Conservation (phyloP, 257 asterid genomes). For the Fraxinus anomala region DNA sequence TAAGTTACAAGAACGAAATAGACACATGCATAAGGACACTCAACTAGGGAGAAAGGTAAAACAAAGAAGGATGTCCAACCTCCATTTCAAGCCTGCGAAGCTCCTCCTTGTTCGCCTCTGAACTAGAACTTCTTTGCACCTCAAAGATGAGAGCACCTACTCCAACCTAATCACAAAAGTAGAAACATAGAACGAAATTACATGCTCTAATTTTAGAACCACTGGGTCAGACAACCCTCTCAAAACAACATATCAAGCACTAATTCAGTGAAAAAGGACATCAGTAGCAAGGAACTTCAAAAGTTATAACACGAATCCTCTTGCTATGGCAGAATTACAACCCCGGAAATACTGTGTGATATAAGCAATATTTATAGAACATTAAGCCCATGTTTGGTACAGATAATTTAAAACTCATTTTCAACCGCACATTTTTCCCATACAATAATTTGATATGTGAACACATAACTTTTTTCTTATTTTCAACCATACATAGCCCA, state of each 20-base stretch:
- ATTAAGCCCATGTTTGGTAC: no score
- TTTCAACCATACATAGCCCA: no score
- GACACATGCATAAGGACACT: background rate
- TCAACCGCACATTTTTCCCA: no score
- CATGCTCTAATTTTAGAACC: background rate
- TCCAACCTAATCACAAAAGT: constrained; percentile 61
- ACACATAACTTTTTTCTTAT: no score
- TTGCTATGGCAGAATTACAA: no score
- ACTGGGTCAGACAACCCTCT: background rate
- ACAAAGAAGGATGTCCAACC: constrained; percentile 38
- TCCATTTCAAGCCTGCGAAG: constrained; percentile 70
- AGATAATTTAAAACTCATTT: no score
- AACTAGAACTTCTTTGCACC: constrained; percentile 84
- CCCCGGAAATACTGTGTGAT: background rate
- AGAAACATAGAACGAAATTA: constrained; percentile 4
- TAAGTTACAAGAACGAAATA: background rate
- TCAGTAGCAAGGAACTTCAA: no score
- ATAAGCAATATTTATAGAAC: no score
- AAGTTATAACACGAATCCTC: no score
- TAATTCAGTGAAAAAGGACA: no score
- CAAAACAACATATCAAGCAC: background rate
- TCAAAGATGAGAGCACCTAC: constrained; percentile 81
- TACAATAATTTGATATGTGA: no score
- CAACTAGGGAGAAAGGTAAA: background rate
- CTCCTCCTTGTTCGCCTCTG: constrained; percentile 95